A percentile compares a stretch with the other conserved stretches of the same genome.
Conservation (phyloP, 2,329 filamentous ascomycete genomes). For the Monilinia fructigena region DNA sequence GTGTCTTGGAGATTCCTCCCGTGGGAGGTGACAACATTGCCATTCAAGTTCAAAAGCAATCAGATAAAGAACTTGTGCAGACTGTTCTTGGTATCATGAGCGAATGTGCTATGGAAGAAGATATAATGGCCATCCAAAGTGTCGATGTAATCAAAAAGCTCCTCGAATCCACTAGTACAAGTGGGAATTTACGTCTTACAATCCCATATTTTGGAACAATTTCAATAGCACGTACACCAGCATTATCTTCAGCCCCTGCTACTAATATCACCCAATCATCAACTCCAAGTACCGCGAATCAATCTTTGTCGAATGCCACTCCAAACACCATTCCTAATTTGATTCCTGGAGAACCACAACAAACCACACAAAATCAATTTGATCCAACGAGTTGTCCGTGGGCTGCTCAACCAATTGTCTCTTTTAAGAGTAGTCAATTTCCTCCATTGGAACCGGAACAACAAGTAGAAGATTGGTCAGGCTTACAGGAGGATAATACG, state of each 20-base stretch:
- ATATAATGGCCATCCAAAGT: slow-evolving; percentile 35
- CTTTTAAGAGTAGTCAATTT: slow-evolving; percentile 34
- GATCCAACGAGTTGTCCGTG: not conserved
- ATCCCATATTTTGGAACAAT: slow-evolving; percentile 40
- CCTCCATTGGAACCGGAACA: slow-evolving; percentile 27
- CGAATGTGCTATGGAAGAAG: slow-evolving; percentile 25
- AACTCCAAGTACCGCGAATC: not conserved
- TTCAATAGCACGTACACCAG: slow-evolving; percentile 29
- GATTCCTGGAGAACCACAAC: slow-evolving; percentile 4
- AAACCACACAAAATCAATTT: not conserved
- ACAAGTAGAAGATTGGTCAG: slow-evolving; percentile 31
- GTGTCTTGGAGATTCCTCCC: slow-evolving; percentile 30
- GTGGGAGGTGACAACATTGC: slow-evolving; percentile 24
- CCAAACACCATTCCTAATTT: not conserved
- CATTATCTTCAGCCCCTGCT: not conserved
- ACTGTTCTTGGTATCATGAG: slow-evolving; percentile 33
- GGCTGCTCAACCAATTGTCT: slow-evolving; percentile 28
- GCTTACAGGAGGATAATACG: slow-evolving; percentile 34
- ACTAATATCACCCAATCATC: not conserved
- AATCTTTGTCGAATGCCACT: not conserved
- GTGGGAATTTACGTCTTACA: slow-evolving; percentile 36
- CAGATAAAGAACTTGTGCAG: slow-evolving; percentile 32
- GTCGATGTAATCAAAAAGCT: slow-evolving; percentile 37
- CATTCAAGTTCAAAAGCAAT: slow-evolving; percentile 27
- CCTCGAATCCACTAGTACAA: slow-evolving; percentile 28